These are phyloP conservation scores for Stephania cephalantha DNA, from an alignment of 164 flowering plant species.

Conservation along the genomic window DNA sequence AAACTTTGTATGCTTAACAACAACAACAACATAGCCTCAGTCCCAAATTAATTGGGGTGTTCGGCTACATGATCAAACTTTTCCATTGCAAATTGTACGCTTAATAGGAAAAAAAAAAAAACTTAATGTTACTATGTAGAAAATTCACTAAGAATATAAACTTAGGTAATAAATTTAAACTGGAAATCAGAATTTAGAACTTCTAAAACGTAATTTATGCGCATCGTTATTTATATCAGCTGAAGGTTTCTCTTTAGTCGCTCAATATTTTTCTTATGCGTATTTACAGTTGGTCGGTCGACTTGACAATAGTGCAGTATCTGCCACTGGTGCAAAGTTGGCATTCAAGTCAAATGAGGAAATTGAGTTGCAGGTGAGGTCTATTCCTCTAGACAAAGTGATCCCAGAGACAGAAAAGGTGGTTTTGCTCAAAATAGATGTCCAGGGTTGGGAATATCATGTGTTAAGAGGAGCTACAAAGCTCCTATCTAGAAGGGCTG, in stretches of 20 bases:
- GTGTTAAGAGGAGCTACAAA: conserved; percentile 81
- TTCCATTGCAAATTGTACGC: too few species aligned
- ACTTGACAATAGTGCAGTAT: conserved; percentile 93
- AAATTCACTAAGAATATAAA: too few species aligned
- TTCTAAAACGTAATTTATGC: too few species aligned
- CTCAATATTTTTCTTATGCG: neutral
- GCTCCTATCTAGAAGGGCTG: conserved; percentile 63
- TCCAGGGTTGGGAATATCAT: conserved; percentile 98
- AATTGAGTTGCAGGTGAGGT: conserved; percentile 62
- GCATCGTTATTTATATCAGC: too few species aligned
- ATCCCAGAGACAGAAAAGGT: conserved; percentile 66
- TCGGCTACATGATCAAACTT: too few species aligned
- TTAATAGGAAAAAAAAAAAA: too few species aligned
- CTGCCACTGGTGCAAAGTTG: conserved; percentile 84
- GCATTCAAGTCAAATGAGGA: conserved; percentile 96
- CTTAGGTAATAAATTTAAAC: too few species aligned
- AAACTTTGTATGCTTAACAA: too few species aligned
- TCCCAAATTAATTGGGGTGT: too few species aligned
- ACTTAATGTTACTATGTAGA: too few species aligned
- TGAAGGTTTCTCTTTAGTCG: neutral
- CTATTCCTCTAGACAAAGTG: conserved; percentile 80
- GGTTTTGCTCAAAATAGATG: conserved; percentile 81
- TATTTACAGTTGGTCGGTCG: conserved; percentile 83
- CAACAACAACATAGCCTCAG: too few species aligned
- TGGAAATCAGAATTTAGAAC: too few species aligned